Evolutionary conservation across 257 asterid species (phyloP), one percentile per base, ranked within the genome.

Genomic region (Primulina huaijiensis): DNA sequence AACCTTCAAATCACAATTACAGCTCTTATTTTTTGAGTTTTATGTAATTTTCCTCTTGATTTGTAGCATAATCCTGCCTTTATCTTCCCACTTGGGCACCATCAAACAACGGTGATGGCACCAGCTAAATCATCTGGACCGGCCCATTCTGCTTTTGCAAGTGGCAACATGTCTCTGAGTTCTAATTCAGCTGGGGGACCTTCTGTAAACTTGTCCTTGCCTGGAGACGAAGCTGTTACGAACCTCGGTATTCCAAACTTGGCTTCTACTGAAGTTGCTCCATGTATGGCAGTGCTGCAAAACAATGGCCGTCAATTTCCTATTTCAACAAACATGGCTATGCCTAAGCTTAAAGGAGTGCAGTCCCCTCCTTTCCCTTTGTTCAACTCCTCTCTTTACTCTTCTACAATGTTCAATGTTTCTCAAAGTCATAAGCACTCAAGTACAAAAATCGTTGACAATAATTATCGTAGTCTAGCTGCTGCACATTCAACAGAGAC

Each of bases 271-370:
- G 86, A 82, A 61, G 77, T 83, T 58, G 55, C 81, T 56, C 52
- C 80, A 27, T 80, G 68, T 75, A 81, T 80, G 82, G 74, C 84
- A 16, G 64, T 82, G 52, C 35, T 82, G 55, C 88, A 67, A 63
- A 82, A 74, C 65, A 80, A 63, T 68, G 82, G 80, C 19, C 62
- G 76, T 77, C 77, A 82, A 1, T 19, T 73, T 62, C 83, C 88
- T 60, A 53, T 76, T 40, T 70, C 89, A 10, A 76, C 82, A 59
- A 81, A 62, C 74, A 62, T 69, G 23, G 64, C 72, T 19, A 55
- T 75, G 65, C 84, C 84, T 62, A 30, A 79, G 4, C 64, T 76
- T 33, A 69, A 38, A 71, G 81, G 80, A 72, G 31, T 25, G 16
- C 65, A 50, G 30, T 10, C 82, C 65, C 71, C 81, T 0, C 40